Conservation (phyloP, 352 stramenopile species). For the Phytophthora chlamydospora region DNA sequence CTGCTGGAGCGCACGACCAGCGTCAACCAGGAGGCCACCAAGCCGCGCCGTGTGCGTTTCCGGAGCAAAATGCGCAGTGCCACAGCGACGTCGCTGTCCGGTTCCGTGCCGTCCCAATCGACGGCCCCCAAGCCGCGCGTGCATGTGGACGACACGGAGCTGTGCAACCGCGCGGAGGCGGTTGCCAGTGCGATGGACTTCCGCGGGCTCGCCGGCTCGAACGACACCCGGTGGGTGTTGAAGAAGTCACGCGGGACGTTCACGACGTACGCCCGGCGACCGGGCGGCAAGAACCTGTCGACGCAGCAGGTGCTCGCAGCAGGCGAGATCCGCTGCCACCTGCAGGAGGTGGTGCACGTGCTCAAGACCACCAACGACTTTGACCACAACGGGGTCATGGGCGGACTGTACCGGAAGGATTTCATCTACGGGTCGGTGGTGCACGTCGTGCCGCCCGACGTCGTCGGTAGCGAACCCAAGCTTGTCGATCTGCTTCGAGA, state of each 20-base stretch:
- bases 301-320: conserved; percentile 31
- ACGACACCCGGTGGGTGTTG: conserved; percentile 22
- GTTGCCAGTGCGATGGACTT: conserved; percentile 33
- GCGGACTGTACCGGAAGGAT: conserved; percentile 32
- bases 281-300: neutral
- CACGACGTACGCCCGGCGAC: conserved; percentile 29
- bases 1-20: conserved; percentile 17
- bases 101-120: conserved; percentile 12
- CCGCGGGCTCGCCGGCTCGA: conserved; percentile 18
- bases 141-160: conserved; percentile 36
- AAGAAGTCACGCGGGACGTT: conserved; percentile 29
- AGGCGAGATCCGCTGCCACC: conserved; percentile 33
- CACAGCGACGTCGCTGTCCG: conserved; percentile 17
- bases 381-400: conserved; percentile 41
- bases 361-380: conserved; percentile 27
- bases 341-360: conserved; percentile 37
- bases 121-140: conserved; percentile 27
- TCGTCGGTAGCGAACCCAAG: conserved; percentile 5
- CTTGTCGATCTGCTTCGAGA: conserved; percentile 21
- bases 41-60: conserved; percentile 13
- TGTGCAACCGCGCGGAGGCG: conserved; percentile 31
- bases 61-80: conserved; percentile 21
- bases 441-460: conserved; percentile 23
- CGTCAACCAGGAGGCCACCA: neutral
- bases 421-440: conserved; percentile 48